Evolutionary conservation across 225 moss, liverwort and hornwort genomes (phyloP).

Genomic region (Polytrichum formosum): DNA sequence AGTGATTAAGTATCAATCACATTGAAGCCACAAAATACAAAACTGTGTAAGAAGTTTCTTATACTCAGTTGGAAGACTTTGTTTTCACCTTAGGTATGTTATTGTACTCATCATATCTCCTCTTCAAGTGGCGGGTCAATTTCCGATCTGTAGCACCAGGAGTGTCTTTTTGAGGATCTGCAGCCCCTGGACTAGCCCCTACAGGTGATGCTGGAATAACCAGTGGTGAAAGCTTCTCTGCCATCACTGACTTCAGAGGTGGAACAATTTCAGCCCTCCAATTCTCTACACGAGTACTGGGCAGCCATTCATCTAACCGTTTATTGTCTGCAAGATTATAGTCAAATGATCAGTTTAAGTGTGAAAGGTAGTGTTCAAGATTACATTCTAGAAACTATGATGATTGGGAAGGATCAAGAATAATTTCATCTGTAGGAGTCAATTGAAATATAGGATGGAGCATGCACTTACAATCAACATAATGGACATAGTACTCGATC

Average conservation of each 20-base stretch:
- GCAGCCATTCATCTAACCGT: slow-evolving; percentile 90
- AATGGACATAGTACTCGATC: slow-evolving; percentile 92
- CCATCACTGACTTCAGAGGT: slow-evolving; percentile 69
- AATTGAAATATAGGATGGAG: background rate
- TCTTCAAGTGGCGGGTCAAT: slow-evolving; percentile 89
- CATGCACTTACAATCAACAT: slow-evolving; percentile 77
- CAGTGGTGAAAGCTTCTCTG: slow-evolving; percentile 77
- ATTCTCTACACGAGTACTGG: slow-evolving; percentile 75
- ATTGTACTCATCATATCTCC: slow-evolving; percentile 93
- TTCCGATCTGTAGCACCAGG: slow-evolving; percentile 86
- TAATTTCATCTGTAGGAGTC: background rate
- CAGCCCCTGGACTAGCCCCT: slow-evolving; percentile 57
- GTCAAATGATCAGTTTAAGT: background rate
- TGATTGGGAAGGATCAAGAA: too few species aligned
- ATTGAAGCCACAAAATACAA: too few species aligned
- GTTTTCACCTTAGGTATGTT: slow-evolving; percentile 80
- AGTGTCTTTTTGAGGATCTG: slow-evolving; percentile 76
- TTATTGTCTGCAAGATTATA: slow-evolving; percentile 71
- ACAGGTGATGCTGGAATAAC: slow-evolving; percentile 67
- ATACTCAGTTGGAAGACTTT: too few species aligned
- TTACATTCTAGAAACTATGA: too few species aligned
- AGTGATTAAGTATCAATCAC: too few species aligned
- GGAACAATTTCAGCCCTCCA: slow-evolving; percentile 84
- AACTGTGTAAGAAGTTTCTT: too few species aligned
- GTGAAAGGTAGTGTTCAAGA: background rate